Conservation (phyloP, 352 stramenopile species). For the Stramenopiles sp. region DNA sequence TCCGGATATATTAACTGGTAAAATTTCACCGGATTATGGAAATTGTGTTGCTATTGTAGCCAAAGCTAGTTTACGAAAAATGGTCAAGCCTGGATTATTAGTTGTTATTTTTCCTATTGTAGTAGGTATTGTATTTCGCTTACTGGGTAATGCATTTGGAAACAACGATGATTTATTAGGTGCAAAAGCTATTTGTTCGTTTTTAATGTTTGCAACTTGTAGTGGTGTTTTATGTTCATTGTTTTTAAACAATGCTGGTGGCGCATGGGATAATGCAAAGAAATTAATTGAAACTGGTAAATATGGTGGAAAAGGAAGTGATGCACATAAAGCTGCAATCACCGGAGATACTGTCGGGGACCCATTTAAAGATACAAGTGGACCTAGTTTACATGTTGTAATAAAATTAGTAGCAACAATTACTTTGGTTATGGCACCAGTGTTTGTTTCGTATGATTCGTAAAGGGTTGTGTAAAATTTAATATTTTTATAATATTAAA, state of each 20-base stretch:
- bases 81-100: constrained; percentile 80
- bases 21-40: constrained; percentile 77
- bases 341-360: constrained; percentile 96
- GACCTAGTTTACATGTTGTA: constrained; percentile 94
- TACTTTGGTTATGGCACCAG: constrained; percentile 95
- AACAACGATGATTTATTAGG: too few species aligned
- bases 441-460: too few species aligned
- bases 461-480: too few species aligned
- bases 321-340: constrained; percentile 91
- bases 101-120: constrained; percentile 71
- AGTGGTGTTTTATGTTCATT: constrained; percentile 90
- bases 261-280: constrained; percentile 99
- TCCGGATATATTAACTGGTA: constrained; percentile 84
- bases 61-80: constrained; percentile 74
- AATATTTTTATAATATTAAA: too few species aligned
- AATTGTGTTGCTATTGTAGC: constrained; percentile 84
- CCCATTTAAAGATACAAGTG: constrained; percentile 98
- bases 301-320: constrained; percentile 69
- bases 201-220: constrained; percentile 81
- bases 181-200: constrained; percentile 66
- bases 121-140: constrained; percentile 74
- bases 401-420: constrained; percentile 99
- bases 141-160: constrained; percentile 39
- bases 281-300: constrained; percentile 97
- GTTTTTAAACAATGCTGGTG: constrained; percentile 96